phyloP scores from a whole-genome alignment of 495 filamentous ascomycete genomes.

The Alectoria sarmentosa region DNA sequence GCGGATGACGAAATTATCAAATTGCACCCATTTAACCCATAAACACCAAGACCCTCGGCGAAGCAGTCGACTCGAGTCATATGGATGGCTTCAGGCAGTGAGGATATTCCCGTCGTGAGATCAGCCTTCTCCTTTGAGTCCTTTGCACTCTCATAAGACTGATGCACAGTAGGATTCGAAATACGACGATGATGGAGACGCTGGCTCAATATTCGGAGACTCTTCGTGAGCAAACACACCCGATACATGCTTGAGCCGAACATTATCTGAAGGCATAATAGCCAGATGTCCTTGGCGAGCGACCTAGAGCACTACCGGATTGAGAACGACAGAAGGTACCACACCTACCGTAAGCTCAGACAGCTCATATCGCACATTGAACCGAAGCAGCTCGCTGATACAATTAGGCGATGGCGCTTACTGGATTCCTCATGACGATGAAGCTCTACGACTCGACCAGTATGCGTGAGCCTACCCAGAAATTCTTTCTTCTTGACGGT shows the following conservation, averaged over 20 bases:
- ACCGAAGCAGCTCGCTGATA: slow-evolving; percentile 15
- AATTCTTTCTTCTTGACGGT: no score
- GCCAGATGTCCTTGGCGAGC: slow-evolving; percentile 22
- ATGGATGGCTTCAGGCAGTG: slow-evolving; percentile 27
- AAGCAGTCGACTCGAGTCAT: background rate
- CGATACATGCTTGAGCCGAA: background rate
- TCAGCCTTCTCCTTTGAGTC: background rate
- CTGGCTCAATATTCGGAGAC: slow-evolving; percentile 15
- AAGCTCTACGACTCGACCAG: slow-evolving; percentile 29
- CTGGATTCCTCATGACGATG: slow-evolving; percentile 36
- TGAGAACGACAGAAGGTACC: slow-evolving; percentile 35
- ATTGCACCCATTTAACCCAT: background rate
- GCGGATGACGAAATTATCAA: background rate
- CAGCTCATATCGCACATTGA: background rate
- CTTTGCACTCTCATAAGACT: background rate
- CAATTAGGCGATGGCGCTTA: slow-evolving; percentile 28
- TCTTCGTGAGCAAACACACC: slow-evolving; percentile 19
- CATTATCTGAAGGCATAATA: background rate
- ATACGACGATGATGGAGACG: slow-evolving; percentile 17
- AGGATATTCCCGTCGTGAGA: slow-evolving; percentile 23
- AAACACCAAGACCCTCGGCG: background rate
- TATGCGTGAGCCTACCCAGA: slow-evolving; percentile 27
- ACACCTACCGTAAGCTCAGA: slow-evolving; percentile 31
- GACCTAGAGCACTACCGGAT: slow-evolving; percentile 29
- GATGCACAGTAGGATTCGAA: slow-evolving; percentile 18